phyloP scores from a whole-genome alignment of 176 grass and related monocot genomes.

The Oryza australiensis region DNA sequence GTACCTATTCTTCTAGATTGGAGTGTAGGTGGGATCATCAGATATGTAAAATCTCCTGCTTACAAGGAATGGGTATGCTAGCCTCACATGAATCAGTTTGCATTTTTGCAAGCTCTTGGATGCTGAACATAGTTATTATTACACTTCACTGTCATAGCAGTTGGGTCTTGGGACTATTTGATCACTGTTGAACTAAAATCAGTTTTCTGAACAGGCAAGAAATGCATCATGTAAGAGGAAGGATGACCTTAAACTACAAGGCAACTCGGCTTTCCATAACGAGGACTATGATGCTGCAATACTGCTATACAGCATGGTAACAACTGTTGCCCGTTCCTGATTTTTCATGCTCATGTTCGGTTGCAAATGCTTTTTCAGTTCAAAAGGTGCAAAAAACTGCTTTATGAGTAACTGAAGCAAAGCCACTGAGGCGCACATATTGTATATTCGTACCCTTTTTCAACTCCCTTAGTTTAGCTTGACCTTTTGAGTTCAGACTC shows the following conservation, averaged over 20 bases:
- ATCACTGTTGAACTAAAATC: neutral
- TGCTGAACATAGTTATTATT: no score
- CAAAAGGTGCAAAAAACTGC: neutral
- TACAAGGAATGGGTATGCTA: conserved; percentile 28
- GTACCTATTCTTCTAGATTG: neutral
- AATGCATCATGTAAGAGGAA: neutral
- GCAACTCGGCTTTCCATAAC: neutral
- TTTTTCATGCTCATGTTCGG: neutral
- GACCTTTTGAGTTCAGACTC: neutral
- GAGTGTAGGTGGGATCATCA: conserved; percentile 20
- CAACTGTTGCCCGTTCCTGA: neutral
- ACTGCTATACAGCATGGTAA: conserved; percentile 35
- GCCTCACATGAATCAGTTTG: neutral
- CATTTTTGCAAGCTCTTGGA: neutral
- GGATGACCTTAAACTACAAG: conserved; percentile 14
- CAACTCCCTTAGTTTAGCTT: neutral
- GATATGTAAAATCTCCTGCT: conserved; percentile 11
- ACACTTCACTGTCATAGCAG: neutral
- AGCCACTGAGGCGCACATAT: neutral
- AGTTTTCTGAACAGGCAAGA: neutral
- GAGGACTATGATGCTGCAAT: conserved; percentile 20
- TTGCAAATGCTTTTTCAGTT: neutral
- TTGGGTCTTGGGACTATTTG: neutral
- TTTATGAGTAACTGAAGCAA: neutral
- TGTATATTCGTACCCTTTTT: neutral